A percentile compares a stretch with the other conserved stretches of the same genome.
Conservation (phyloP, 2,329 filamentous ascomycete genomes). For the Alternaria sp. region DNA sequence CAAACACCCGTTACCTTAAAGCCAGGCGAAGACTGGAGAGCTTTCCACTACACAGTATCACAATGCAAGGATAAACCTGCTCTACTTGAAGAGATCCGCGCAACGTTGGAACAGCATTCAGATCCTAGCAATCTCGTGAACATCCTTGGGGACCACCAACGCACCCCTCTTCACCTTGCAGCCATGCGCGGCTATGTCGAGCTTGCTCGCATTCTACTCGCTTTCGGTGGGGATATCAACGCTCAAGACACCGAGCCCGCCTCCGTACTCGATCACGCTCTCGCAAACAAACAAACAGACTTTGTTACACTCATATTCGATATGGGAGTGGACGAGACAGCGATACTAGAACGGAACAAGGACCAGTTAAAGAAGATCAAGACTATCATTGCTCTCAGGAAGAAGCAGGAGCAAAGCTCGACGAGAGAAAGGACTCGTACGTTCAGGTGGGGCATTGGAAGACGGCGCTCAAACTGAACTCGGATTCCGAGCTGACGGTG, state of each 20-base stretch:
- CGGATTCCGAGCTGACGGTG: neutral
- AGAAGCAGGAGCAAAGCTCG: neutral
- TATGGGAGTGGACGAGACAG: constrained; percentile 19
- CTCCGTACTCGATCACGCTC: constrained; percentile 29
- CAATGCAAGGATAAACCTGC: neutral
- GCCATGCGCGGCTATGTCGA: constrained; percentile 24
- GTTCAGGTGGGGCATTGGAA: neutral
- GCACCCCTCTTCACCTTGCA: constrained; percentile 29
- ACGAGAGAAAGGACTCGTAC: neutral
- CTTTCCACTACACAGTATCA: constrained; percentile 27
- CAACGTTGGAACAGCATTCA: constrained; percentile 18
- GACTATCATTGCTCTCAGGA: constrained; percentile 13
- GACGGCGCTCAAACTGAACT: neutral
- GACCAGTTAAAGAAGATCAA: constrained; percentile 23
- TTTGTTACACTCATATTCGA: constrained; percentile 27
- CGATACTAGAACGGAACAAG: constrained; percentile 18
- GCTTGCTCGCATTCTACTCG: constrained; percentile 22
- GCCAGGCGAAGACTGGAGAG: constrained; percentile 20
- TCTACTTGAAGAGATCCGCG: constrained; percentile 11
- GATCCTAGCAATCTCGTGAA: constrained; percentile 19
- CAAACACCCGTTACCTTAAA: neutral
- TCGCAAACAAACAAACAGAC: constrained; percentile 18
- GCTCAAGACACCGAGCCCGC: constrained; percentile 26
- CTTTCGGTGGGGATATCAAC: constrained; percentile 26
- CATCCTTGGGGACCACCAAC: constrained; percentile 17